Percentiles rank a stretch among this genome's conserved stretches.
Conservation (phyloP, 805 yeast species). For the Candida chilensis region DNA sequence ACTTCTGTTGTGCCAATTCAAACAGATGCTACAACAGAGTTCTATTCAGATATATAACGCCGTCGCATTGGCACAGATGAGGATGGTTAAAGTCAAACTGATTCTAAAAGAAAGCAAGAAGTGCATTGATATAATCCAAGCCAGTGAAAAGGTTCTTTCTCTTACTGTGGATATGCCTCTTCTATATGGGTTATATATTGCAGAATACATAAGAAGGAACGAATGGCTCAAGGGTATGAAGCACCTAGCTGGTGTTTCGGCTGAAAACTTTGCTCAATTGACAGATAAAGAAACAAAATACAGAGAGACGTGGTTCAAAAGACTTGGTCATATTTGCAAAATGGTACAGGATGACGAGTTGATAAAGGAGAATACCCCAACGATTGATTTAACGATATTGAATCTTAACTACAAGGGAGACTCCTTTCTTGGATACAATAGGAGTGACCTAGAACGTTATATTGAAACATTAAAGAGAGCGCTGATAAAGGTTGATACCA, state of each 20-base stretch:
- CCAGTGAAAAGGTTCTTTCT: constrained; percentile 7
- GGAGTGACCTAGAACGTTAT: constrained; percentile 12
- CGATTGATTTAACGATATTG: constrained; percentile 27
- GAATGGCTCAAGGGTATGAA: constrained; percentile 44
- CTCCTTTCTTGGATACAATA: background rate
- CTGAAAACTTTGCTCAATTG: constrained; percentile 49
- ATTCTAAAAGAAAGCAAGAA: constrained; percentile 15
- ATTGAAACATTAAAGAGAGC: constrained; percentile 19
- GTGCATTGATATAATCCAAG: constrained; percentile 20
- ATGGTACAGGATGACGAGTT: constrained; percentile 9
- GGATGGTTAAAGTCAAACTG: background rate
- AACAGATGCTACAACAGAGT: background rate
- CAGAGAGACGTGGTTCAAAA: constrained; percentile 55
- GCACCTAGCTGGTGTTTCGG: constrained; percentile 25
- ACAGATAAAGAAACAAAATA: constrained; percentile 46
- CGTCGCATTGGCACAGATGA: constrained; percentile 3
- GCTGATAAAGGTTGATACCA: constrained; percentile 17
- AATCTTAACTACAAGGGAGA: constrained; percentile 8
- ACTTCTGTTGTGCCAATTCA: background rate
- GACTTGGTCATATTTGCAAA: constrained; percentile 37
- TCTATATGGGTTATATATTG: constrained; percentile 57
- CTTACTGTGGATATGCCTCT: constrained; percentile 59
- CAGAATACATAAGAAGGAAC: constrained; percentile 51
- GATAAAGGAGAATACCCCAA: constrained; percentile 10
- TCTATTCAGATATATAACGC: background rate